phyloP scores from a whole-genome alignment of 306 rosid genomes.

The Trifolium fragiferum region DNA sequence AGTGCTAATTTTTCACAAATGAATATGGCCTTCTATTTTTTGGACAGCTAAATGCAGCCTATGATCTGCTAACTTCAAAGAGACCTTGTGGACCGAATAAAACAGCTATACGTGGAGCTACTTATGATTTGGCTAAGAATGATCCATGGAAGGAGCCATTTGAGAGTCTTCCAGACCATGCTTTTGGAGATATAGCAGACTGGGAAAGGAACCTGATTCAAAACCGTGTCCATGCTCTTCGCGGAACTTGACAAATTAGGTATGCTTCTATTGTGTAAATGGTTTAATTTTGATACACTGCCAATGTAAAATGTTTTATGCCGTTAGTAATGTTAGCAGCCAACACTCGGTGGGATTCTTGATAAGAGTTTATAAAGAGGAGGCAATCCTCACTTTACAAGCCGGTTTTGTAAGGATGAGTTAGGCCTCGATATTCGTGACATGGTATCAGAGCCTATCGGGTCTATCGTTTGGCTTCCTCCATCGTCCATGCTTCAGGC shows the following conservation, averaged over 20 bases:
- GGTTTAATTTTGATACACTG: not conserved
- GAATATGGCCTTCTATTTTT: slow-evolving; percentile 35
- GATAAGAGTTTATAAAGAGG: no score
- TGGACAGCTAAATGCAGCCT: slow-evolving; percentile 76
- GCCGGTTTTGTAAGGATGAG: no score
- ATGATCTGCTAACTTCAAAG: slow-evolving; percentile 72
- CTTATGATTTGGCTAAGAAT: slow-evolving; percentile 80
- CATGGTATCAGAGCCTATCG: no score
- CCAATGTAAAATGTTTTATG: not conserved
- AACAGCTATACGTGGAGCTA: slow-evolving; percentile 79
- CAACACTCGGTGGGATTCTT: no score
- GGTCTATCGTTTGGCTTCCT: no score
- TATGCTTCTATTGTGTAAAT: slow-evolving; percentile 12
- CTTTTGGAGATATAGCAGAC: slow-evolving; percentile 76
- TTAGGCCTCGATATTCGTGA: no score
- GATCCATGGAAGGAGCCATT: slow-evolving; percentile 92
- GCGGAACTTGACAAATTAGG: slow-evolving; percentile 62
- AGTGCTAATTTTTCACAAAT: slow-evolving; percentile 15
- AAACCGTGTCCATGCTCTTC: slow-evolving; percentile 66
- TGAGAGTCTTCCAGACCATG: slow-evolving; percentile 81
- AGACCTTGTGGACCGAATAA: slow-evolving; percentile 94
- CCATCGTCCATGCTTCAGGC: no score
- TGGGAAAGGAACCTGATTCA: slow-evolving; percentile 92
- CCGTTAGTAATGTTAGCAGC: no score
- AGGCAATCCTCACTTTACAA: no score